A percentile compares a stretch with the other conserved stretches of the same genome.
Conservation (phyloP, 148 eudicot genomes). For the Persicaria maculosa region DNA sequence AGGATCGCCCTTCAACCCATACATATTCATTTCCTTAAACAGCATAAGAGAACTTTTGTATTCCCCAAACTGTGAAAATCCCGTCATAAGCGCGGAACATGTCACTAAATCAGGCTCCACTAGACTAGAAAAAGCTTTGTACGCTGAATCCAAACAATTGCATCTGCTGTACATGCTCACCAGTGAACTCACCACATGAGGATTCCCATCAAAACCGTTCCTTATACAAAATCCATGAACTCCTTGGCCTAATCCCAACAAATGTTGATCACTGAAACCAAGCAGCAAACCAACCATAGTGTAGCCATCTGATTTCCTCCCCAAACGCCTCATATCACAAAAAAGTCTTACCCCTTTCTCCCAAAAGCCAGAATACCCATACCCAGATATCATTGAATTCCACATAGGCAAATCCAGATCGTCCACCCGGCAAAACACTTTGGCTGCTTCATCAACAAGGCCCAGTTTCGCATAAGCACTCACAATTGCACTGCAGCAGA, state of each 20-base stretch:
- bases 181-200: slow-evolving; percentile 54
- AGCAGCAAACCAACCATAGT: slow-evolving; percentile 59
- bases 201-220: slow-evolving; percentile 42
- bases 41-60: slow-evolving; percentile 27
- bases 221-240: slow-evolving; percentile 60
- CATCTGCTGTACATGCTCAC: slow-evolving; percentile 73
- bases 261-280: slow-evolving; percentile 28
- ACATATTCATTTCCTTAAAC: slow-evolving; percentile 41
- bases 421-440: slow-evolving; percentile 36
- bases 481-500: slow-evolving; percentile 63
- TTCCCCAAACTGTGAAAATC: slow-evolving; percentile 50
- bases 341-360: slow-evolving; percentile 39
- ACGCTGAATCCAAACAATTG: slow-evolving; percentile 57
- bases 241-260: slow-evolving; percentile 48
- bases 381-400: slow-evolving; percentile 65
- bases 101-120: slow-evolving; percentile 62
- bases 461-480: slow-evolving; percentile 62
- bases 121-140: slow-evolving; percentile 38
- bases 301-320: slow-evolving; percentile 61
- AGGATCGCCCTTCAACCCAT: slow-evolving; percentile 50
- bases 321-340: slow-evolving; percentile 33
- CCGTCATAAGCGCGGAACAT: slow-evolving; percentile 73
- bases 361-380: slow-evolving; percentile 49
- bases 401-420: slow-evolving; percentile 60
- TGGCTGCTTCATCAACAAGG: slow-evolving; percentile 43